These are phyloP conservation scores for Colletotrichum acutatum DNA, from an alignment of 2,329 filamentous ascomycete genomes.

Conservation along the genomic window DNA sequence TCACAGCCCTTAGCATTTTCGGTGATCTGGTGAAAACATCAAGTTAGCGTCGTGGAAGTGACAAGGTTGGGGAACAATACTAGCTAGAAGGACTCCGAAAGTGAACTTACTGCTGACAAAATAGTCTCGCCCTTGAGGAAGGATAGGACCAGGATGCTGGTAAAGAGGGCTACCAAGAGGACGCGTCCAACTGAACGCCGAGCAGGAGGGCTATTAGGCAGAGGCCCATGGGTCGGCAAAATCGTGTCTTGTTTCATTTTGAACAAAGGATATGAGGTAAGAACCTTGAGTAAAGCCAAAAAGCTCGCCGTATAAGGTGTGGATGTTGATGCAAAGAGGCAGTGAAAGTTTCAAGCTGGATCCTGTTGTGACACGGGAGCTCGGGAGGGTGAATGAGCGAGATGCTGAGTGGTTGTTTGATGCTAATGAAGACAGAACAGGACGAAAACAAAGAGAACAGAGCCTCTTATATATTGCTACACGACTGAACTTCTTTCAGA, in stretches of 20 bases:
- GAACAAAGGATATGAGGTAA: background rate
- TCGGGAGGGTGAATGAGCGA: too few species aligned
- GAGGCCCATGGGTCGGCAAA: background rate
- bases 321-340: too few species aligned
- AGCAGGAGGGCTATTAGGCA: background rate
- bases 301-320: background rate
- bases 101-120: background rate
- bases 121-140: background rate
- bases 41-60: background rate
- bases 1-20: background rate
- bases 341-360: too few species aligned
- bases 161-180: background rate
- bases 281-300: background rate
- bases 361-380: too few species aligned
- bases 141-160: background rate
- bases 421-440: background rate
- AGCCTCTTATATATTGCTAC: background rate
- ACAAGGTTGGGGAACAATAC: rapidly evolving
- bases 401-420: background rate
- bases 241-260: slow-evolving; percentile 2
- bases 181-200: background rate
- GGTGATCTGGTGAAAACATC: background rate
- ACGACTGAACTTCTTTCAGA: background rate
- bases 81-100: too few species aligned
- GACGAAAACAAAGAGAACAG: background rate